Base-by-base conservation (phyloP, 202 grass and related monocot species). In the Zizania palustris region DNA sequence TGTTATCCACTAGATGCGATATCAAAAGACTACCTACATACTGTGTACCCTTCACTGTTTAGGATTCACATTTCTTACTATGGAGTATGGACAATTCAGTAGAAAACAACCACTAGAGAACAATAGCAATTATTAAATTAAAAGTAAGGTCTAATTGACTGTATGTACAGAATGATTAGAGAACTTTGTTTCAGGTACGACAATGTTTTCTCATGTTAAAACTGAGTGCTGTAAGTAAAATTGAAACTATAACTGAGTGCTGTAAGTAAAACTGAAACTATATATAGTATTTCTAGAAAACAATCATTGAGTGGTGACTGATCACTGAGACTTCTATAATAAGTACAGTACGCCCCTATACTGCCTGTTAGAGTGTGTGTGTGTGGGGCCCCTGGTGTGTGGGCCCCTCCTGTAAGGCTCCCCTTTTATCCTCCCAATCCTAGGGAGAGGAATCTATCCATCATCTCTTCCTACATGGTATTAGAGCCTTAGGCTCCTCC, bases 1-100 rank as follows among this genome's bases (percentile, higher is more conserved):
- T 84, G 59, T 80, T 71, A 63, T 75, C 71, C 81, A 84, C 71
- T 18, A 88, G 84, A 88, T 80, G 41, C 44, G 81, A 76, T 66
- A 80, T 84, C 71, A 76, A 80, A 74, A 67, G 68, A 76, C 64
- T 51, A 84, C 40, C 70, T 50, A 58, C 48, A 65, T 50, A 58
- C 48, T 65, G 69, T 79, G n/a, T 70, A 75, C 62, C 15, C 8
- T 85, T 33, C 42, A 71, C 75, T 84, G 64, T 84, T 80, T 58
- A 33, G 0, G 80, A 75, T 84, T 70, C 63, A 48, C 59, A 43
- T 55, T 71, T 69, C 45, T 74, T 62, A 68, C 56, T 79, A 72
- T 54, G 18, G 64, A 68, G 46, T 79, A 72, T 54, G 18, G 64
- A 74, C 63, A 88, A 88, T 71, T 73, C 41, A 34, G 76, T 79